Percentiles rank a stretch among this genome's conserved stretches.
Evolutionary conservation across 805 yeast genomes (phyloP).

Genomic region (Scheffersomyces spartinae): DNA sequence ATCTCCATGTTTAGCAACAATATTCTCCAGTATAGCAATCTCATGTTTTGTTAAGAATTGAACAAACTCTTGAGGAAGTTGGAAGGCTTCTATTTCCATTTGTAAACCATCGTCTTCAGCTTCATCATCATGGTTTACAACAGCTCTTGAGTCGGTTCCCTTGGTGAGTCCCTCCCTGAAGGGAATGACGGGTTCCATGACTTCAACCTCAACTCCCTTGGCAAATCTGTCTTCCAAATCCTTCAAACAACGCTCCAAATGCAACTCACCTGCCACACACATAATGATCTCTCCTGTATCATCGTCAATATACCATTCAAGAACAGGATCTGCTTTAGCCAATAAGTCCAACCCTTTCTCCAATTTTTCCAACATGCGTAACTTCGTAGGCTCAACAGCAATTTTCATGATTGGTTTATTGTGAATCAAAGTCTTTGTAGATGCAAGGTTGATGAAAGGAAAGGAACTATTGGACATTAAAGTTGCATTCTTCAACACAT

Average conservation of each 20-base stretch:
- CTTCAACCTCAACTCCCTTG: conserved; percentile 64
- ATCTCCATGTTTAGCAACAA: too few relatives aligned
- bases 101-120: conserved; percentile 19
- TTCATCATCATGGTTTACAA: conserved; percentile 24
- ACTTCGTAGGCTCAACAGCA: conserved; percentile 90
- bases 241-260: conserved; percentile 85
- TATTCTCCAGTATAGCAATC: conserved; percentile 26
- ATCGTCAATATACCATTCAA: conserved; percentile 65
- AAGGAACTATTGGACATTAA: conserved; percentile 60
- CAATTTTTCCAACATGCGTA: conserved; percentile 62
- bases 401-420: conserved; percentile 91
- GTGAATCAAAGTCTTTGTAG: conserved; percentile 34
- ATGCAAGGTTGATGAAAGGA: conserved; percentile 57
- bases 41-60: conserved; percentile 39
- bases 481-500: conserved; percentile 80
- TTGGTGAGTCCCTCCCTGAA: too few relatives aligned
- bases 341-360: conserved; percentile 70
- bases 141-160: conserved; percentile 41
- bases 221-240: conserved; percentile 90
- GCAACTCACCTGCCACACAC: conserved; percentile 95
- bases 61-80: conserved; percentile 42
- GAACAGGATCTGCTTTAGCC: conserved; percentile 90
- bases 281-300: conserved; percentile 90
- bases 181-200: conserved; percentile 90
- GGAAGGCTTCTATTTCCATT: conserved; percentile 43